Evolutionary conservation across 2,329 filamentous ascomycete genomes (phyloP).

Genomic region (Phoma sp.): DNA sequence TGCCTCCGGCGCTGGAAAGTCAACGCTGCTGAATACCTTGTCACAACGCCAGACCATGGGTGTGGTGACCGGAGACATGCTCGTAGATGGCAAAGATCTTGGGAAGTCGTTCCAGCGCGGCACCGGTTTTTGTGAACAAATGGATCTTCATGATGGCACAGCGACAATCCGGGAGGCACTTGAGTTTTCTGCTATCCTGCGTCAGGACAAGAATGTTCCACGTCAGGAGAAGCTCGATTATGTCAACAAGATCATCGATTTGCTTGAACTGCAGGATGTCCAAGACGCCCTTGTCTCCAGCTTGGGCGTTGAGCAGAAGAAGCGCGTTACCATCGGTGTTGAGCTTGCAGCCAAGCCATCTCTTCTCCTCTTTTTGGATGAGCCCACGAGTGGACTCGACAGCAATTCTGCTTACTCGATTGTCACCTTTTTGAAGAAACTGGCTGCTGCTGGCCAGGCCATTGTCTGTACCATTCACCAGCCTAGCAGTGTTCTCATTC

Average conservation of each 20-base stretch:
- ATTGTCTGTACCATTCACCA: conserved; percentile 79
- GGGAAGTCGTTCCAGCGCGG: conserved; percentile 67
- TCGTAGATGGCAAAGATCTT: conserved; percentile 70
- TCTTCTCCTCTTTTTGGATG: conserved; percentile 72
- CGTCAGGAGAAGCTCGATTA: conserved; percentile 68
- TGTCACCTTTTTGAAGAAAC: conserved; percentile 71
- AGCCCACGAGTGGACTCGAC: conserved; percentile 74
- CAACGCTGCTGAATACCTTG: conserved; percentile 78
- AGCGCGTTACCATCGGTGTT: conserved; percentile 75
- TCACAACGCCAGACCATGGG: conserved; percentile 74
- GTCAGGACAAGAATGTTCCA: conserved; percentile 63
- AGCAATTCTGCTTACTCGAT: conserved; percentile 73
- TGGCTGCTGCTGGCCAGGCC: conserved; percentile 69
- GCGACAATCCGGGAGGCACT: conserved; percentile 71
- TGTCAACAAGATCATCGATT: conserved; percentile 68
- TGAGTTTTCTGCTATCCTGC: conserved; percentile 70
- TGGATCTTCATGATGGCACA: conserved; percentile 72
- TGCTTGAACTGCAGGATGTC: conserved; percentile 69
- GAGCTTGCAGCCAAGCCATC: conserved; percentile 67
- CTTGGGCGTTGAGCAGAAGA: conserved; percentile 72
- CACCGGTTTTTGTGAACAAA: conserved; percentile 75
- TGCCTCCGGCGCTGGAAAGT: conserved; percentile 81
- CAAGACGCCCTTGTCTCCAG: conserved; percentile 70
- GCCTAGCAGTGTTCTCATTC: conserved; percentile 70
- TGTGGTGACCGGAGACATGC: conserved; percentile 70